Evolutionary conservation across 345 rosid species (phyloP), one percentile per base, ranked within the genome.

Genomic region (Citrus glauca): DNA sequence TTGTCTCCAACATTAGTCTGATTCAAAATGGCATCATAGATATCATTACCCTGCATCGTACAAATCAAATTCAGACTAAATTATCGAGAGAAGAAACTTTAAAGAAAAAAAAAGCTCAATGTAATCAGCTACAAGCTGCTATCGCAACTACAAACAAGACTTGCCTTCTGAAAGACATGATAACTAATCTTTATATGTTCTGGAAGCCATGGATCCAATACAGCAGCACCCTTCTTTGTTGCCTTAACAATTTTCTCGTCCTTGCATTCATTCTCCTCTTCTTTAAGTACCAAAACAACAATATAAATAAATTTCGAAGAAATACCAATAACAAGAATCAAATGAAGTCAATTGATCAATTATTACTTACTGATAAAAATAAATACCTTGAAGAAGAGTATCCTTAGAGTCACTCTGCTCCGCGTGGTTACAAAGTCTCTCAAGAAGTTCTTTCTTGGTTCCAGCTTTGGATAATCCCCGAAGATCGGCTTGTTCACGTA

Each of bases 11-110:
- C 85, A 83, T 93, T 90, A 65, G 98, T 92, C 83, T 95, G 98
- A 79, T 93, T 95, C 79, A 93, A 83, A 87, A 90, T 90, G 37
- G 95, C 97, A 86, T 93, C 98, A 81, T 91, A 95, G 57, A 92
- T 72, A 79, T 87, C 91, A 83, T 86, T 88, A 77, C 87, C 94
- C 98, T 92, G 89, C 81, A 90, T 40, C 56, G 71, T 16, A 68
- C 55, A 71, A 72, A 72, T 67, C 30, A 53, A 50, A 42, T 66
- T 24, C 22, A 16, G 56, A 40, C 45, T 68, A 9, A 32, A n/a
- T 42, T 55, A 17, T 13, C 0, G 50, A 45, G 50, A 45, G 50
- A 45, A 13, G 17, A 45, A 45, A 45, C 50, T 11, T 35, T 33
- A 33, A 33, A 33, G 35, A 33, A 33, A 33, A 33, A 33, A 33